Base-by-base conservation (phyloP, 140 eudicot genomes). In the Erigeron philadelphicus region DNA sequence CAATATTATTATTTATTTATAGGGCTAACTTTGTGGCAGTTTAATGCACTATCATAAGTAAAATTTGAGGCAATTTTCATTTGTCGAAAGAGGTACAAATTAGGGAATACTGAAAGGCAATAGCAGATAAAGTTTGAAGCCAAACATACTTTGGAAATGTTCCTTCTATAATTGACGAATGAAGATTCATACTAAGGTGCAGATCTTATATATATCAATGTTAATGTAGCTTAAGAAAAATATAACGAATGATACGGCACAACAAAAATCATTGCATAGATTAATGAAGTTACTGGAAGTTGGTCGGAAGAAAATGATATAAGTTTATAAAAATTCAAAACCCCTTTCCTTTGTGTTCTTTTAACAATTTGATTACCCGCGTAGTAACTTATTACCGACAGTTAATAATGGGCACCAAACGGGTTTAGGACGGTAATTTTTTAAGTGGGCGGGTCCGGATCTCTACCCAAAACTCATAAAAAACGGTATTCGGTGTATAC, bases 121-220 rank as follows among this genome's bases (percentile, higher is more conserved):
- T 12, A 67, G 42, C 40, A 21, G 19, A 60, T 21, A 9, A 50
- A 15, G 63, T 41, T 55, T 21, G 54, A 61, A 77, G 42, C 42
- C 54, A 68, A 68, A 65, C 80, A 60, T 86, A 92, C 98, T 84
- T 76, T 48, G 98, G 98, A 80, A 92, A 88, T 69, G 61, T 80
- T 80, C 87, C 96, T 78, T 86, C 83, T 59, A 92, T 76, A 41
- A 92, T 92, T 56, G 98, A 86, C 8, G 91, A 77, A 87, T 92
- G 98, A 54, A 92, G 88, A 84, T 86, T 83, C 78, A 90, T 86
- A 83, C 98, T 92, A 71, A 92, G 93, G 96, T 91, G 98, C 80
- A 75, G 57, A 63, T 61, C 25, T 67, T 5, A 41, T 63, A 78
- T 49, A 60, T 15, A 16, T 59, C 6, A 45, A 67, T 1, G 45